Conservation (phyloP, 2,329 filamentous ascomycete genomes). For the Tolypocladium amazonense region DNA sequence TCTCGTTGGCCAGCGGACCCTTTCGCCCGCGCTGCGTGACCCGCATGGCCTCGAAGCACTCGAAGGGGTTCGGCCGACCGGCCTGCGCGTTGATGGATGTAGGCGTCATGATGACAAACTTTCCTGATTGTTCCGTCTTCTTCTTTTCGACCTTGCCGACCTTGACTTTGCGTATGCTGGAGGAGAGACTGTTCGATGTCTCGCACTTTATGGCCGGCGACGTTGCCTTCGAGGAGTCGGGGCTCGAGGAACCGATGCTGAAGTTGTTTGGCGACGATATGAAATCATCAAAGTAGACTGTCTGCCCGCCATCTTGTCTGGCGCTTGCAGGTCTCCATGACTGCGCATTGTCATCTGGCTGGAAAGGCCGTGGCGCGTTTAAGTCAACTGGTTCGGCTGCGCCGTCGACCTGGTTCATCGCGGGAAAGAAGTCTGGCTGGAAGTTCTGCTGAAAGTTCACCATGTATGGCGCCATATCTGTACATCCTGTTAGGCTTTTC, state of each 20-base stretch:
- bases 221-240: slow-evolving; percentile 18
- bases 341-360: slow-evolving; percentile 20
- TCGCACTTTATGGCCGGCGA: slow-evolving; percentile 18
- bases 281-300: slow-evolving; percentile 28
- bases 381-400: slow-evolving; percentile 16
- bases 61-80: slow-evolving; percentile 39
- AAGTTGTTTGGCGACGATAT: slow-evolving; percentile 20
- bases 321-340: slow-evolving; percentile 32
- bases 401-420: slow-evolving; percentile 10
- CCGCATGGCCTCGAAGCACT: slow-evolving; percentile 43
- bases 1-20: slow-evolving; percentile 42
- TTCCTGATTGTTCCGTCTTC: slow-evolving; percentile 27
- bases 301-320: slow-evolving; percentile 16
- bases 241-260: slow-evolving; percentile 5
- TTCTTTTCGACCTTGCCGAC: slow-evolving; percentile 35
- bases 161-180: slow-evolving; percentile 31
- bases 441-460: slow-evolving; percentile 19
- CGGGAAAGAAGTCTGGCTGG: slow-evolving; percentile 17
- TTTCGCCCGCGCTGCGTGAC: slow-evolving; percentile 45
- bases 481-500: neutral
- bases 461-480: slow-evolving; percentile 20
- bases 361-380: slow-evolving; percentile 25
- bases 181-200: slow-evolving; percentile 15
- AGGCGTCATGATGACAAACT: slow-evolving; percentile 46
- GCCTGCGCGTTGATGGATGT: slow-evolving; percentile 40